These are phyloP conservation scores for Euphorbia peplus DNA, from an alignment of 345 rosid species.

Conservation along the genomic window DNA sequence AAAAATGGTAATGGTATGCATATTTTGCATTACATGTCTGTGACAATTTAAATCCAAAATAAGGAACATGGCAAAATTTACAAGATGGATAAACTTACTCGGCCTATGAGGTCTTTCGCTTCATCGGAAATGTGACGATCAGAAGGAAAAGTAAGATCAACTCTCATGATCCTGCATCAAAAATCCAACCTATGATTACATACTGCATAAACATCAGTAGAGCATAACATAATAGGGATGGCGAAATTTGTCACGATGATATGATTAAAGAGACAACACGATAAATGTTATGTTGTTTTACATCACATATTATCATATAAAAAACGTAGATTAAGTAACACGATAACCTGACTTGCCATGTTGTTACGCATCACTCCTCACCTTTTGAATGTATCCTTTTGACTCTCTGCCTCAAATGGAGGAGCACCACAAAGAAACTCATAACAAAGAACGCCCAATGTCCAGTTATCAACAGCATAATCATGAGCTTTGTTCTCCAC, in stretches of 20 bases:
- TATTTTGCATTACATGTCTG: neutral
- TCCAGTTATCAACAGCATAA: constrained; percentile 95
- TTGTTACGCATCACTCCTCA: constrained; percentile 17
- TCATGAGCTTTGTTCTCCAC: constrained; percentile 89
- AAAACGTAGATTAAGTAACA: too few relatives aligned
- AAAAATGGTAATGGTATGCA: constrained; percentile 10
- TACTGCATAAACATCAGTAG: neutral
- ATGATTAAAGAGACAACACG: too few relatives aligned
- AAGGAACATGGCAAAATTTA: neutral
- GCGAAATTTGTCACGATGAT: too few relatives aligned
- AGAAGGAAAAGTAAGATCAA: constrained; percentile 77
- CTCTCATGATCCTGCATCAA: constrained; percentile 63
- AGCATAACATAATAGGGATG: neutral
- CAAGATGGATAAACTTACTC: constrained; percentile 33
- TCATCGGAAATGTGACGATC: constrained; percentile 57
- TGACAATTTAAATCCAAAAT: neutral
- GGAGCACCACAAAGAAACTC: constrained; percentile 93
- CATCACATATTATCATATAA: too few relatives aligned
- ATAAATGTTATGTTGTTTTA: too few relatives aligned
- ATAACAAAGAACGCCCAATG: constrained; percentile 82
- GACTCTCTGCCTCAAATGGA: constrained; percentile 91
- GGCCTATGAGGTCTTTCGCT: constrained; percentile 64
- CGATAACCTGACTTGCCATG: neutral
- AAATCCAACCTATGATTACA: constrained; percentile 7
- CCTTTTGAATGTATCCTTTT: constrained; percentile 79